phyloP scores from a whole-genome alignment of 192 early-diverging fungal genomes.

The Coemansia sp. region DNA sequence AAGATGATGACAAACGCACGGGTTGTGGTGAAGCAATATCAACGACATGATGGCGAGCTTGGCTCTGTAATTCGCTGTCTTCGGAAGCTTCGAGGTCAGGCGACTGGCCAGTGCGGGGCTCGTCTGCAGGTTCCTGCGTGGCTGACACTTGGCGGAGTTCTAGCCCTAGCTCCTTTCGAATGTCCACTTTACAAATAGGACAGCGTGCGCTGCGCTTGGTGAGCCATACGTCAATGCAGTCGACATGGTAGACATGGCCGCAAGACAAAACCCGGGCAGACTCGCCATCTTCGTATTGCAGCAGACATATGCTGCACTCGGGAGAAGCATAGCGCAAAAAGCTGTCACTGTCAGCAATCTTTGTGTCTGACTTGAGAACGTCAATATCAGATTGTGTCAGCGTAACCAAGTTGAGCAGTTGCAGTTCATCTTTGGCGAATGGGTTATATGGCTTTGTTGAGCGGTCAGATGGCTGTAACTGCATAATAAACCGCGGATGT shows the following conservation, averaged over 20 bases:
- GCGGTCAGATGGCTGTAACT: conserved; percentile 26
- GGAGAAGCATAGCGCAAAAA: conserved; percentile 42
- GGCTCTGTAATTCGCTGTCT: background rate
- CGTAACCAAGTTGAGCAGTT: conserved; percentile 23
- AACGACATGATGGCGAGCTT: conserved; percentile 12
- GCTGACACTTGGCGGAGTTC: conserved; percentile 7
- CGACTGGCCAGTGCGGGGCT: conserved; percentile 1
- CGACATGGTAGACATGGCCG: conserved; percentile 61
- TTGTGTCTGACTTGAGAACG: conserved; percentile 13
- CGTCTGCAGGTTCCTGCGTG: conserved; percentile 13
- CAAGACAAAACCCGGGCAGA: conserved; percentile 62
- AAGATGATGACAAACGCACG: background rate
- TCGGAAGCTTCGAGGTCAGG: background rate
- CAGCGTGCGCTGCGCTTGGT: conserved; percentile 38
- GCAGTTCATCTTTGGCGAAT: conserved; percentile 40
- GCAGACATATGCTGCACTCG: conserved; percentile 65
- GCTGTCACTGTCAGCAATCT: conserved; percentile 2
- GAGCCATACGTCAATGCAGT: conserved; percentile 64
- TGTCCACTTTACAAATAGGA: conserved; percentile 47
- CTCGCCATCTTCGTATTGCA: conserved; percentile 58
- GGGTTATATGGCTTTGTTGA: conserved; percentile 46
- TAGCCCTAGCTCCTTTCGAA: conserved; percentile 28
- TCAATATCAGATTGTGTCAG: conserved; percentile 24
- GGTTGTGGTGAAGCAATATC: conserved; percentile 19
- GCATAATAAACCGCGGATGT: conserved; percentile 7